Evolutionary conservation across 2,329 filamentous ascomycete genomes (phyloP), one percentile per base, ranked within the genome.

Genomic region (Acarospora socialis): DNA sequence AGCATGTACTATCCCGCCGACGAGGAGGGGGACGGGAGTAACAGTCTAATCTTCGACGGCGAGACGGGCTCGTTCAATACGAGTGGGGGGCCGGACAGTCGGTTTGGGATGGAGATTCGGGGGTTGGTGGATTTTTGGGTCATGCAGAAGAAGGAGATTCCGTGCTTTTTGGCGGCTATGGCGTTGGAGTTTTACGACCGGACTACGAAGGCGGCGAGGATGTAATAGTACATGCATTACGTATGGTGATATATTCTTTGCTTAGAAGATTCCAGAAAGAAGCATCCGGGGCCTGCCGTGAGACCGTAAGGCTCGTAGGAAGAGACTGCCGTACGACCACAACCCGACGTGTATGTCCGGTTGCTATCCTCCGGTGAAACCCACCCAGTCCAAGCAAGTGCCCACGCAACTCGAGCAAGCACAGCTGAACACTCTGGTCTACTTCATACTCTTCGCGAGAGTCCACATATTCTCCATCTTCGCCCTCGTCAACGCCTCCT

Each of bases 21-120:
- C 13, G 45, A 43, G 16, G 55, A 58, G 18, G 57, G 56, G 4
- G 52, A 55, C 32, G 60, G 64, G 38, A 64, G 65, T 41, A 70
- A 73, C 39, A 68, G 61, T 4, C 74, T 75, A 27, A 73, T 93
- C 0, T 94, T 94, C 53, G 84, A 93, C 55, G 84, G 84, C 31
- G 84, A 94, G 59, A 76, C 80, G 36, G 90, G 87, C 5, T 94
- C 86, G 1, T 98, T 98, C 90, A 98, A 98, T 66, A 81, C 98
- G 35, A 81, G 78, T 20, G 90, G 90, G 1, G 90, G 90, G 0
- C 81, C 84, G 1, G 71, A 81, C 49, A 92, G 82, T 50, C 67
- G 73, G 8, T 98, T 98, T 56, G 90, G 86, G 1, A 61, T 71
- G 34, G 77, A 84, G 55, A 93, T 98, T 41, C 70, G 70, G 42